Evolutionary conservation across 805 yeast genomes (phyloP).

Genomic region (Ogataea wickerhamii): DNA sequence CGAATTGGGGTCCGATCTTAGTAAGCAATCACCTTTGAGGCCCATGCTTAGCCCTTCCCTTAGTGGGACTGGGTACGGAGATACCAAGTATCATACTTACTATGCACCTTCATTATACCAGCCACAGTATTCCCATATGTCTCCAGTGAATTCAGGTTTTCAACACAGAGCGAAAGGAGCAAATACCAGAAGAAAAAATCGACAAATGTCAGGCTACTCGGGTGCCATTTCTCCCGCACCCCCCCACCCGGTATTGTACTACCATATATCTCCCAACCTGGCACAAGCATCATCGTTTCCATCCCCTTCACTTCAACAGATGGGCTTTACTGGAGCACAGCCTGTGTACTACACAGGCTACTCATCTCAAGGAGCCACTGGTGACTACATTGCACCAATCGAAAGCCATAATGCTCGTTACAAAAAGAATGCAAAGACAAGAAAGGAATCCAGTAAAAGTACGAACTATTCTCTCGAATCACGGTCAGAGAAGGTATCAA

Average conservation of each 20-base stretch:
- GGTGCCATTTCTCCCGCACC: background rate
- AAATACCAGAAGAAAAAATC: too few species aligned
- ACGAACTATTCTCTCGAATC: too few species aligned
- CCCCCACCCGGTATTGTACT: slow-evolving; percentile 6
- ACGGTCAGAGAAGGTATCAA: too few species aligned
- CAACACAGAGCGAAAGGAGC: too few species aligned
- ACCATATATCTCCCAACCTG: slow-evolving; percentile 1
- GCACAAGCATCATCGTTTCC: background rate
- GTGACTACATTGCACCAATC: slow-evolving; percentile 1
- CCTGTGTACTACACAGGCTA: slow-evolving; percentile 2
- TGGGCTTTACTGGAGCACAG: too few species aligned
- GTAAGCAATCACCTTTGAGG: too few species aligned
- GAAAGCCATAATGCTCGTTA: background rate
- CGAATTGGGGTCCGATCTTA: too few species aligned
- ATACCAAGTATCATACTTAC: background rate
- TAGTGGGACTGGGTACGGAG: too few species aligned
- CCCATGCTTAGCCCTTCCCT: too few species aligned
- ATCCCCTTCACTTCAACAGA: background rate
- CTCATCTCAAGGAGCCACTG: slow-evolving; percentile 1
- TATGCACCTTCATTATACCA: background rate
- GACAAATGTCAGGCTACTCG: too few species aligned
- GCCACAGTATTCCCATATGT: background rate
- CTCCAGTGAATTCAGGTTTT: too few species aligned
- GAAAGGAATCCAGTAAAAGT: background rate
- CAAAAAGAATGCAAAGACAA: background rate